Evolutionary conservation across 176 grass and related monocot species (phyloP).

Genomic region (Musa acuminata): DNA sequence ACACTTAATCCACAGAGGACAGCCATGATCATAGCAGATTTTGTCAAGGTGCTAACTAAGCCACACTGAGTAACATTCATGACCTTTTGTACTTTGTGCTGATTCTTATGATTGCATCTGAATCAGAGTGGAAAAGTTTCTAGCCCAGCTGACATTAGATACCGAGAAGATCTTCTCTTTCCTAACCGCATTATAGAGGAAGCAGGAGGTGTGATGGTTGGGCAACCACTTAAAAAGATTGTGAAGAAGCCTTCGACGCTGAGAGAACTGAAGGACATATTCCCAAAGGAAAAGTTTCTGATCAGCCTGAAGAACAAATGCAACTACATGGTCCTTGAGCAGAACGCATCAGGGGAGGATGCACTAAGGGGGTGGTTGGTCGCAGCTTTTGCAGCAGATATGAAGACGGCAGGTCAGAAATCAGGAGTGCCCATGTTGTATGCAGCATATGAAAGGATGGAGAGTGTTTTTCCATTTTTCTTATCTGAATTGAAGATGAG

Average conservation of each 20-base stretch:
- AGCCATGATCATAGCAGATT: constrained; percentile 82
- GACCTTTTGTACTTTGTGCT: neutral
- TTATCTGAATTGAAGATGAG: constrained; percentile 48
- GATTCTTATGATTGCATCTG: constrained; percentile 11
- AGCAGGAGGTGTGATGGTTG: constrained; percentile 65
- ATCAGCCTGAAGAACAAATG: constrained; percentile 31
- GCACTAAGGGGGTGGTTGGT: constrained; percentile 72
- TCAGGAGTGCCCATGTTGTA: constrained; percentile 27
- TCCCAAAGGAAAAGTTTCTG: constrained; percentile 64
- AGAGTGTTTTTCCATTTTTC: constrained; percentile 50
- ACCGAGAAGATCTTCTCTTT: constrained; percentile 59
- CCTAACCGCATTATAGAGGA: constrained; percentile 60
- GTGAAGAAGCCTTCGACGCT: constrained; percentile 30
- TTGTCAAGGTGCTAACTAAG: constrained; percentile 51
- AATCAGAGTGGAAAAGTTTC: constrained; percentile 68
- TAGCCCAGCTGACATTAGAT: constrained; percentile 74
- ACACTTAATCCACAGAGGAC: constrained; percentile 87
- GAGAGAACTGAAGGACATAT: constrained; percentile 39
- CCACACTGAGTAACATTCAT: neutral
- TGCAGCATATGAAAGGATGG: constrained; percentile 53
- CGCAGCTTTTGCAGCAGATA: constrained; percentile 60
- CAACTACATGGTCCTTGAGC: constrained; percentile 71
- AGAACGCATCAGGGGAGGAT: constrained; percentile 64
- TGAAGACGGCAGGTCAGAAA: constrained; percentile 36
- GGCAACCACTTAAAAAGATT: constrained; percentile 37